A percentile compares a stretch with the other conserved stretches of the same genome.
Evolutionary conservation across 179 eudicot genomes (phyloP).

Genomic region (Corrigiola litoralis): DNA sequence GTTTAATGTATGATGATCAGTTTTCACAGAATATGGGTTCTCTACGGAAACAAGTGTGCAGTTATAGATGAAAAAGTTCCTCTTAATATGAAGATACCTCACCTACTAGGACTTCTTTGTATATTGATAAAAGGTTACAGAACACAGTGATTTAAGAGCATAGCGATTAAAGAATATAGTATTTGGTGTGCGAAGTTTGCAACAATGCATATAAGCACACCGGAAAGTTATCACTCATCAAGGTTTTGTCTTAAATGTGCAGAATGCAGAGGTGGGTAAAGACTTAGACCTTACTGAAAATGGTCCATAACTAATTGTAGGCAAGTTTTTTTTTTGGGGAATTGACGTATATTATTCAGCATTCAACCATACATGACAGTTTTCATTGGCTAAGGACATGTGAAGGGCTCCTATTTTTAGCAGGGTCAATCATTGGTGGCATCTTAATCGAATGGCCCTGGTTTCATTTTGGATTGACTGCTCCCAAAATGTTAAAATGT

Average conservation of each 20-base stretch:
- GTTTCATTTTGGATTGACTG: slow-evolving; percentile 1
- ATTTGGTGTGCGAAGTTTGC: too few species aligned
- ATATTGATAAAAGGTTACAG: too few species aligned
- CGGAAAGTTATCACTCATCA: too few species aligned
- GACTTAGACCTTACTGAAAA: slow-evolving; percentile 6
- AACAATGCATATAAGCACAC: too few species aligned
- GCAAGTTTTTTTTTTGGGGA: neutral
- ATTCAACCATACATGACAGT: slow-evolving; percentile 4
- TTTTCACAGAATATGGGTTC: too few species aligned
- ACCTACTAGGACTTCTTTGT: too few species aligned
- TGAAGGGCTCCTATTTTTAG: slow-evolving; percentile 18
- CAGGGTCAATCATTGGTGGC: slow-evolving; percentile 32
- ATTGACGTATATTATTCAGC: neutral
- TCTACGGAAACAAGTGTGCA: too few species aligned
- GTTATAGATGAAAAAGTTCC: too few species aligned
- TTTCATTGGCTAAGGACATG: slow-evolving; percentile 26
- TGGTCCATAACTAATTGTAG: slow-evolving; percentile 6
- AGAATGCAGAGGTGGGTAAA: neutral
- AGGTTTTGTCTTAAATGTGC: neutral
- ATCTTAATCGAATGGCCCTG: slow-evolving; percentile 14
- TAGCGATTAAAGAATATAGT: too few species aligned
- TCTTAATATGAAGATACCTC: too few species aligned
- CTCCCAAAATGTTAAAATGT: neutral
- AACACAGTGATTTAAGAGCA: too few species aligned
- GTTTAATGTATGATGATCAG: too few species aligned